Base-by-base conservation (phyloP, 306 rosid genomes). In the Castanea sativa region DNA sequence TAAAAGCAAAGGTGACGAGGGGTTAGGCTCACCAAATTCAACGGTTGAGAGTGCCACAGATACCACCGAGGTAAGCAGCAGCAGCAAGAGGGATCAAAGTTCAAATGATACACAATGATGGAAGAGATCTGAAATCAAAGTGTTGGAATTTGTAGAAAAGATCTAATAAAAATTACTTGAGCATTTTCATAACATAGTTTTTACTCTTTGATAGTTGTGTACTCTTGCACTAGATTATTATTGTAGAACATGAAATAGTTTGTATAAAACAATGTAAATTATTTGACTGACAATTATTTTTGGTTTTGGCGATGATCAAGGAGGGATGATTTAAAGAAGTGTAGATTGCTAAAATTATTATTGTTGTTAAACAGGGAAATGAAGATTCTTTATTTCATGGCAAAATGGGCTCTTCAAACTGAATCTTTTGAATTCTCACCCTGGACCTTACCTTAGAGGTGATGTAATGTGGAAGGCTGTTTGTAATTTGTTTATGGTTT, bases 21-120 rank as follows among this genome's bases (percentile, higher is more conserved):
- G 73, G 85, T 68, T 80, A 57, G 82, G 86, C 49, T 87, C 86
- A 23, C 76, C 85, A 29, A 88, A 77, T 83, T 85, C 87, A 76
- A 77, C 85, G 0, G 74, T 35, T 74, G 91, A 87, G 83, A 83
- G 73, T 63, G 55, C 88, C 41, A 35, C 85, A 55, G 76, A 77
- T 55, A 80, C 76, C 73, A 19, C 79, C 32, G 92, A 91, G 82
- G 69, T 84, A 80, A 83, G 81, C 83, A 81, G 85, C 83, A 81
- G 85, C 82, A 41, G 55, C 71, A 76, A 81, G 76, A 90, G 86
- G 55, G 89, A 85, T 76, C 90, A 85, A 83, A 86, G 82, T 83
- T 86, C 94, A 76, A 89, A 87, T 45, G 89, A 89, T 76, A 56
- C 71, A 15, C 77, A 85, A 55, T 79, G 69, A 77, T 45, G 79